These are phyloP conservation scores for Sclerotinia glacialis DNA, from an alignment of 2,329 filamentous ascomycete genomes.

Conservation along the genomic window DNA sequence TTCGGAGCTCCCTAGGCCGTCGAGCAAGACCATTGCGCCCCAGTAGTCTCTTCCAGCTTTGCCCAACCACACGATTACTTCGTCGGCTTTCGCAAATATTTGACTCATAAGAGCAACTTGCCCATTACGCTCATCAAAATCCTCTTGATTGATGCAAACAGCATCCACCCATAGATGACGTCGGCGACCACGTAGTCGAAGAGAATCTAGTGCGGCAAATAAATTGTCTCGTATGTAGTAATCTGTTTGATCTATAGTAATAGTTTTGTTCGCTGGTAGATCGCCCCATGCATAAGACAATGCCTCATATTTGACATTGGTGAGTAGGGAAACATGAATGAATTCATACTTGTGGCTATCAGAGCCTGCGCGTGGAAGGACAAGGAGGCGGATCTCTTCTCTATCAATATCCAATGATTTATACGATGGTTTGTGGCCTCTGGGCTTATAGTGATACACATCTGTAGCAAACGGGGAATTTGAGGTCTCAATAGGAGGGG, in stretches of 20 bases:
- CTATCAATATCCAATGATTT: not conserved
- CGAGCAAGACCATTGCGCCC: conserved; percentile 19
- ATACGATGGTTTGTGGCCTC: not conserved
- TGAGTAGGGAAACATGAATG: conserved; percentile 20
- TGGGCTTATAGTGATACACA: not conserved
- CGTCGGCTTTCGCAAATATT: conserved; percentile 14
- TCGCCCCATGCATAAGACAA: conserved; percentile 24
- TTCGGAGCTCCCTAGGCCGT: conserved; percentile 6
- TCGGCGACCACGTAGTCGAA: conserved; percentile 1
- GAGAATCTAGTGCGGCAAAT: conserved; percentile 11
- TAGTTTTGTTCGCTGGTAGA: conserved; percentile 7
- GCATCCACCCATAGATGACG: conserved; percentile 20
- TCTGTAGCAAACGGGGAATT: conserved; percentile 9
- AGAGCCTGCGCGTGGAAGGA: conserved; percentile 9
- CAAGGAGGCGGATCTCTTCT: conserved; percentile 13
- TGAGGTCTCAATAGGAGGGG: not conserved
- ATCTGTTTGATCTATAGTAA: conserved; percentile 9
- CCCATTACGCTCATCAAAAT: conserved; percentile 20
- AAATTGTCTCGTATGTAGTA: conserved; percentile 17
- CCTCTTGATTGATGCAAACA: conserved; percentile 20
- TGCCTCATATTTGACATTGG: conserved; percentile 21
- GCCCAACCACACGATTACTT: conserved; percentile 18
- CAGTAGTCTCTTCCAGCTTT: conserved; percentile 20
- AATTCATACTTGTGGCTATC: conserved; percentile 9
- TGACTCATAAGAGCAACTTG: conserved; percentile 19